Conservation (phyloP, 768 basidiomycete genomes). For the Collybia sordida region DNA sequence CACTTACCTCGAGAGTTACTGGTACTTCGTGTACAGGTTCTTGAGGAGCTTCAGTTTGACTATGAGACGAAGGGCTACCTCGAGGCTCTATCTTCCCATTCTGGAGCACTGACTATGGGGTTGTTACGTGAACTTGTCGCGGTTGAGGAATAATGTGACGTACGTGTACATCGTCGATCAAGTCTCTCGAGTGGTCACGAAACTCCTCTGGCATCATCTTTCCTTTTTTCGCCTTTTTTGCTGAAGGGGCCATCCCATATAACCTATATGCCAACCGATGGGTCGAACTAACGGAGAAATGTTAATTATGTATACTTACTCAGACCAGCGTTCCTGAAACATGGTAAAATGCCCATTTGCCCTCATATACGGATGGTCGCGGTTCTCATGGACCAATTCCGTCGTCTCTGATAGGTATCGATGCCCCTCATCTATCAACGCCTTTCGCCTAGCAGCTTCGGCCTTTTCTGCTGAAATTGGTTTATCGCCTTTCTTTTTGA, state of each 20-base stretch:
- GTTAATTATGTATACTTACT: conserved; percentile 12
- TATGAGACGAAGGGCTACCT: conserved; percentile 2
- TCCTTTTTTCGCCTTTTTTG: conserved; percentile 22
- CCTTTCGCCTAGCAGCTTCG: conserved; percentile 16
- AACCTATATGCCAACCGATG: conserved; percentile 11
- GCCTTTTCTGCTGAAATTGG: conserved; percentile 9
- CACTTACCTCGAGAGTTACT: conserved; percentile 5
- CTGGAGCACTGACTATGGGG: neutral
- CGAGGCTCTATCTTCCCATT: neutral
- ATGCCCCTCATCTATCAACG: conserved; percentile 18
- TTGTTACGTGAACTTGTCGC: neutral
- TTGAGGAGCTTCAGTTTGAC: neutral
- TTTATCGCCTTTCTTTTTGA: conserved; percentile 13
- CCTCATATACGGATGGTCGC: conserved; percentile 15
- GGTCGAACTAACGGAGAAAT: neutral
- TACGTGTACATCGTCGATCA: conserved; percentile 20
- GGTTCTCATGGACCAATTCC: conserved; percentile 18
- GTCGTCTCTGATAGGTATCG: conserved; percentile 17
- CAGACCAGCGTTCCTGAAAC: conserved; percentile 19
- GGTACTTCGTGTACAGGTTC: conserved; percentile 2
- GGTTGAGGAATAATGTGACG: neutral
- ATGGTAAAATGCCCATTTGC: conserved; percentile 16
- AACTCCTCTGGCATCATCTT: conserved; percentile 17
- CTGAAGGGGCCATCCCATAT: conserved; percentile 19
- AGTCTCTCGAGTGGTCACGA: conserved; percentile 14